Conservation (phyloP, 768 basidiomycete species). For the Dentipellis sp. region DNA sequence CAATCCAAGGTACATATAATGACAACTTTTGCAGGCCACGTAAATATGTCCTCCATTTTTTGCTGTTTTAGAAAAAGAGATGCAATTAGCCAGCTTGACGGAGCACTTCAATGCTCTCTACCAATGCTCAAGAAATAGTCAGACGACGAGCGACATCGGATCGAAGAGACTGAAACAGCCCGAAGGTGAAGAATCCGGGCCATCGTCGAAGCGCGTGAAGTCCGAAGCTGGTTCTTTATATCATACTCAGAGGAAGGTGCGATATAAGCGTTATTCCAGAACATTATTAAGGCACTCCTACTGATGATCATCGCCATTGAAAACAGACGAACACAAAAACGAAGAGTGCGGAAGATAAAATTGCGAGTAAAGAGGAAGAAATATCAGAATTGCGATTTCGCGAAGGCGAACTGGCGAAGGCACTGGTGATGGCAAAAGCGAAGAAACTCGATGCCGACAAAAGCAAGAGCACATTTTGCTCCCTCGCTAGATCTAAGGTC, state of each 20-base stretch:
- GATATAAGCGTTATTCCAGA: background rate
- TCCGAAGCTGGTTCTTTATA: no score
- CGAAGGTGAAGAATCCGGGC: background rate
- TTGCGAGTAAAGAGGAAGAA: background rate
- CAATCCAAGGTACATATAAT: background rate
- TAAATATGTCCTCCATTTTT: background rate
- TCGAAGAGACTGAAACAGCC: background rate
- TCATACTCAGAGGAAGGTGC: background rate
- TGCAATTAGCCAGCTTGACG: background rate
- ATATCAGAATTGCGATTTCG: background rate
- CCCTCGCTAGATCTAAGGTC: background rate
- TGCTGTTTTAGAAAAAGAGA: background rate
- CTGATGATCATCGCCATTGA: background rate
- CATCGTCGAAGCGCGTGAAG: background rate
- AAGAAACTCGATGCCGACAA: background rate
- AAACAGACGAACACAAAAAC: background rate
- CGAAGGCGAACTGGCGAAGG: background rate
- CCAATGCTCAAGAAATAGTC: background rate
- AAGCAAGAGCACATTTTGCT: background rate
- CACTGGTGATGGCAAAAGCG: background rate
- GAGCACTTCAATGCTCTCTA: background rate
- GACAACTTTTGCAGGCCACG: background rate
- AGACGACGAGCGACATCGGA: background rate
- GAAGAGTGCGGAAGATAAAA: background rate
- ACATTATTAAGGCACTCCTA: background rate